Base-by-base conservation (phyloP, 306 rosid genomes). In the Dalbergia oliveri region DNA sequence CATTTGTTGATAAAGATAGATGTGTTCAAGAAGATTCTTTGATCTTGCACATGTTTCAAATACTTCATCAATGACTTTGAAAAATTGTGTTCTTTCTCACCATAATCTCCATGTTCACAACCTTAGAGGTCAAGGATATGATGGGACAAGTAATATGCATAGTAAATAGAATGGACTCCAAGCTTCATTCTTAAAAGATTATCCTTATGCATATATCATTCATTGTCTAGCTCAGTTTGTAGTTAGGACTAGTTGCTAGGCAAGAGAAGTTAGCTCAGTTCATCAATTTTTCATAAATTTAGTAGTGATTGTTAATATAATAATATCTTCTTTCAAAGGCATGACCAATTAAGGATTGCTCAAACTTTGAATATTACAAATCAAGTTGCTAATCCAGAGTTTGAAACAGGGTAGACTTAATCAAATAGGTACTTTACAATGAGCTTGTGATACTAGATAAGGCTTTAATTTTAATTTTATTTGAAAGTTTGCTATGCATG, bases 91-190 rank as follows among this genome's bases (percentile, higher is more conserved):
- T 73, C 15, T 73, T 58, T 73, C 67, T 39, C 1, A 14, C 15
- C 34, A 57, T 57, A 18, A 9, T 72, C n/a, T n/a, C n/a, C n/a
- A n/a, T n/a, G n/a, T n/a, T n/a, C n/a, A n/a, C n/a, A n/a, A n/a
- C n/a, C 41, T 65, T 56, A 5, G 9, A 12, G 31, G 31, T 8
- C 43, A 69, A 49, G 19, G 44, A 3, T 47, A 49, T 63, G 80
- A 63, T 49, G 50, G 47, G 21, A 35, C 72, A 23, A 49, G 65
- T 11, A 58, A 57, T 26, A 31, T 33, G 21, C 0, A 11, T 10
- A 75, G 12, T 16, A 45, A 33, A 35, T 77, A 67, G 33, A 77
- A 77, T 66, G 67, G 67, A 13, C 58, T 70, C 14, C 69, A 41
- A 23, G n/a, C 49, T 12, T 72, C 64, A 12, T 54, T 72, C 60